phyloP scores from a whole-genome alignment of 257 asterid genomes.

The Lavandula angustifolia region DNA sequence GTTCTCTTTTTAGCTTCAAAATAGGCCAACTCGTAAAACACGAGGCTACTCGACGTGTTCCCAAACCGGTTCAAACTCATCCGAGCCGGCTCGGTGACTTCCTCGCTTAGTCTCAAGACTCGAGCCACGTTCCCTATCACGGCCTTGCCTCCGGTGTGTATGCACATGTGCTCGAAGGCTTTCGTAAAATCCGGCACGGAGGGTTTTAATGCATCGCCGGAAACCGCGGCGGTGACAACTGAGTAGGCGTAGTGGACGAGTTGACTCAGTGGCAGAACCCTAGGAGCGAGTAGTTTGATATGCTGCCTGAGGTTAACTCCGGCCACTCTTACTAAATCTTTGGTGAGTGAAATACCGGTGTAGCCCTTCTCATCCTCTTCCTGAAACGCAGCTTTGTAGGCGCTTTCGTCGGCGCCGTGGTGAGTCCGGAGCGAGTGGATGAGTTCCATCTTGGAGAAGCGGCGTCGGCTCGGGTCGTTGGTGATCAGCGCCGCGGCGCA shows the following conservation, averaged over 20 bases:
- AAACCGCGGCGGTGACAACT: not conserved
- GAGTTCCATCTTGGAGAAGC: constrained; percentile 55
- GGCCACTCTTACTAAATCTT: constrained; percentile 58
- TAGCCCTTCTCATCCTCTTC: constrained; percentile 66
- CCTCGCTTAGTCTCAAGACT: constrained; percentile 40
- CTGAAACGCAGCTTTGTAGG: constrained; percentile 56
- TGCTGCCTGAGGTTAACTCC: constrained; percentile 47
- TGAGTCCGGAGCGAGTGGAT: constrained; percentile 57
- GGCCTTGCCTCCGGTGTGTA: constrained; percentile 69
- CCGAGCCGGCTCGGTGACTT: constrained; percentile 60
- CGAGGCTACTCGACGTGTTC: constrained; percentile 67
- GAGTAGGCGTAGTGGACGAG: constrained; percentile 42
- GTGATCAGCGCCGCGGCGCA: constrained; percentile 59
- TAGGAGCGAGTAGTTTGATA: constrained; percentile 49
- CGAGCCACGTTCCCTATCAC: constrained; percentile 56
- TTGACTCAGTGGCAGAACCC: constrained; percentile 58
- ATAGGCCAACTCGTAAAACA: constrained; percentile 69
- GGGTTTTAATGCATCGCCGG: constrained; percentile 26
- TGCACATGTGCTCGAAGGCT: constrained; percentile 64
- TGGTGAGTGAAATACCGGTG: constrained; percentile 55
- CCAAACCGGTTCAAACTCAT: constrained; percentile 70
- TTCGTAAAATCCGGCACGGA: constrained; percentile 53
- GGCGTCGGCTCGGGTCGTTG: constrained; percentile 43
- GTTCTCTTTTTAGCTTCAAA: constrained; percentile 63
- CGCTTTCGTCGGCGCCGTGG: constrained; percentile 57